These are phyloP conservation scores for Peronosclerospora sorghi DNA, from an alignment of 352 stramenopile species.

Conservation along the genomic window DNA sequence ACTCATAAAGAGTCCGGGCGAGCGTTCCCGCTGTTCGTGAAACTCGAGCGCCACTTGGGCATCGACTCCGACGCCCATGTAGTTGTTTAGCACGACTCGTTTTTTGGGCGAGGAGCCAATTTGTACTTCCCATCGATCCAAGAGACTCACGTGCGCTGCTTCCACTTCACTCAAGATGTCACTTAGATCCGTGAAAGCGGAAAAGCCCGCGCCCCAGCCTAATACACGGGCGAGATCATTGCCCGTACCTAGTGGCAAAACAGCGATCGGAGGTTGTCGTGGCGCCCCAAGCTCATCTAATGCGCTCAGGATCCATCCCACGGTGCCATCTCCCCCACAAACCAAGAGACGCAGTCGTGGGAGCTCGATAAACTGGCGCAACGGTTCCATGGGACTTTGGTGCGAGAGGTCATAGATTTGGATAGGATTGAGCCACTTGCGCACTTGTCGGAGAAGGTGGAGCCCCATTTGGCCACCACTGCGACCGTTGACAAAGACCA, in stretches of 20 bases:
- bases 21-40: constrained; percentile 80
- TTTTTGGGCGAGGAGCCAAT: constrained; percentile 61
- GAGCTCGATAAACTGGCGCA: constrained; percentile 86
- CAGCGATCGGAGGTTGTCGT: constrained; percentile 87
- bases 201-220: constrained; percentile 91
- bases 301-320: constrained; percentile 84
- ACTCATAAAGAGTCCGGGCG: constrained; percentile 82
- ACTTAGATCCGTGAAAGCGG: constrained; percentile 44
- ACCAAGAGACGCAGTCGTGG: constrained; percentile 86
- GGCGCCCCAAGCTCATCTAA: constrained; percentile 52
- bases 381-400: constrained; percentile 83
- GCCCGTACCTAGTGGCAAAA: constrained; percentile 92
- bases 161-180: constrained; percentile 58
- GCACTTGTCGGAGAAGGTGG: constrained; percentile 87
- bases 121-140: constrained; percentile 68
- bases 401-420: constrained; percentile 92
- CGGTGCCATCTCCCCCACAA: constrained; percentile 91
- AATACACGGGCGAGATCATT: constrained; percentile 91
- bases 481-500: constrained; percentile 94
- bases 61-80: constrained; percentile 83
- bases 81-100: constrained; percentile 67
- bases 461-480: constrained; percentile 90
- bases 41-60: constrained; percentile 86
- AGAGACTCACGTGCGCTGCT: constrained; percentile 56
- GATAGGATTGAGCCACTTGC: constrained; percentile 90